phyloP scores from a whole-genome alignment of 208 protist species.

The Acanthamoeba divionensis region DNA sequence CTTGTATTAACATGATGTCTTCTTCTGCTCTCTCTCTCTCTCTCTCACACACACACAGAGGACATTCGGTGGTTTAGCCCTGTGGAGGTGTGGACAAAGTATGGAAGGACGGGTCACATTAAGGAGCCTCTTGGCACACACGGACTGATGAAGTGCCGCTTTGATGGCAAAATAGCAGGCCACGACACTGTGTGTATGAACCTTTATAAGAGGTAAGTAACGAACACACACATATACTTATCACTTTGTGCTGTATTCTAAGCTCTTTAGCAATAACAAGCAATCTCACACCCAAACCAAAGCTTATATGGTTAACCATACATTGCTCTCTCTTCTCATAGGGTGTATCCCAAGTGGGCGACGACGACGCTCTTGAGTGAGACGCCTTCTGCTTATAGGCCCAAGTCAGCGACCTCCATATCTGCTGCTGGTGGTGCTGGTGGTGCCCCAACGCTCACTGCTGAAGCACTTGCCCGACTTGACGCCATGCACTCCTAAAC shows the following conservation, averaged over 20 bases:
- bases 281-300: no score
- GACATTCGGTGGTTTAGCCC: slow-evolving; percentile 96
- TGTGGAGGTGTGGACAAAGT: slow-evolving; percentile 94
- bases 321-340: not conserved
- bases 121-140: slow-evolving; percentile 93
- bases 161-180: slow-evolving; percentile 91
- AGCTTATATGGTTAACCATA: no score
- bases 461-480: not conserved
- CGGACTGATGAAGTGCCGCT: slow-evolving; percentile 93
- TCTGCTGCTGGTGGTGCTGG: not conserved
- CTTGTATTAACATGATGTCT: not conserved
- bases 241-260: no score
- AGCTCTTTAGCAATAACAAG: no score
- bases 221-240: not conserved
- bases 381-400: slow-evolving; percentile 23
- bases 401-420: not conserved
- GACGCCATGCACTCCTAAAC: not conserved
- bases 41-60: slow-evolving; percentile 89
- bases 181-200: slow-evolving; percentile 96
- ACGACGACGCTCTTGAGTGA: slow-evolving; percentile 41
- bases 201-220: slow-evolving; percentile 90
- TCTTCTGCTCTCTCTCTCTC: slow-evolving; percentile 72
- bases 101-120: slow-evolving; percentile 92
- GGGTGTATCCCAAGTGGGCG: slow-evolving; percentile 52
- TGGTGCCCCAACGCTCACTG: not conserved